Evolutionary conservation across 106 monocot species (phyloP), one percentile per base, ranked within the genome.

Genomic region (Allium cepa): DNA sequence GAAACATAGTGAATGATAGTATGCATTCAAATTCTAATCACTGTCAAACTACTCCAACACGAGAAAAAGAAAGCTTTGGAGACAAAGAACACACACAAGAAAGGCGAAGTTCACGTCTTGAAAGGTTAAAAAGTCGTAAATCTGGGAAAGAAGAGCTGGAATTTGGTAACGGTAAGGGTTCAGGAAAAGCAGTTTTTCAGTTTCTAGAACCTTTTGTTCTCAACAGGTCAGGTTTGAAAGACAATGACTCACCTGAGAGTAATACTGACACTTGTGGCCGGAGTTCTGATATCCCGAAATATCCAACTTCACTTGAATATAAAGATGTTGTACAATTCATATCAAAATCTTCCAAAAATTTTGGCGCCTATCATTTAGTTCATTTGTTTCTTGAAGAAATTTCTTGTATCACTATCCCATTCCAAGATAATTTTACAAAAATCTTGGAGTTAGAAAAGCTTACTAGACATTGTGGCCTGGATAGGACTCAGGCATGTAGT

Each of bases 51-150:
- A 70, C 49, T 59, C 64, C 55, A 28, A 17, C 57, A 13, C 87
- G 79, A 70, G 94, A 87, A 69, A 85, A 78, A 27, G 83, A 95
- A 66, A 57, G 63, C 11, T 83, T 15, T 78, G 47, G 47, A 56
- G 88, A 92, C 27, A 89, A 86, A 79, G 97, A 92, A 58, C 97
- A 99, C 71, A 80, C 71, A 63, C 89, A 92, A 17, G 97, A 92
- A 78, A 89, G 97, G 75, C 82, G 97, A 68, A 92, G 92, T 57
- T 78, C 83, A 73, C 89, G 92, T 70, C 81, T 99, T 71, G 97
- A 93, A 80, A 84, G 92, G 72, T 84, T 99, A 28, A 86, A 90
- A 85, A 99, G 97, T 77, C 92, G 92, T 53, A 99, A 99, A 76
- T 82, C 79, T 52, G 90, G 87, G 49, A 99, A 90, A 77, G 97